phyloP scores from a whole-genome alignment of 768 basidiomycete genomes.

The Hericium erinaceus region DNA sequence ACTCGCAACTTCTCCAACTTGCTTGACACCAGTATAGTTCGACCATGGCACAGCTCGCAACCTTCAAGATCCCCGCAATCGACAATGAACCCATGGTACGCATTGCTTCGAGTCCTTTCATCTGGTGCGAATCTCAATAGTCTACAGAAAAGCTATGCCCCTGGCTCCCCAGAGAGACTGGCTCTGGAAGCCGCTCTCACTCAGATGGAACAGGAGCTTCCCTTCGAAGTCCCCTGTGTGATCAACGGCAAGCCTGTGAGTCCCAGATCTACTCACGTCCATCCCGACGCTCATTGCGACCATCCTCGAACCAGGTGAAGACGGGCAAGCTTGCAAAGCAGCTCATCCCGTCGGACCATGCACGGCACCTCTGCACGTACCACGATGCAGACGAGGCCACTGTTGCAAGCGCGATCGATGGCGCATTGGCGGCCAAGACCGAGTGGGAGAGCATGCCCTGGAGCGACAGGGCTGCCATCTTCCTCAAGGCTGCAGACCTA shows the following conservation, averaged over 20 bases:
- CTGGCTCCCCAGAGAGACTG: slow-evolving; percentile 69
- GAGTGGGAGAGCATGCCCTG: slow-evolving; percentile 94
- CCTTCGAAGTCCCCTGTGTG: slow-evolving; percentile 89
- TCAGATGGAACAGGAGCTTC: slow-evolving; percentile 75
- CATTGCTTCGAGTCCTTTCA: neutral
- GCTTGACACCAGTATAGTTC: neutral
- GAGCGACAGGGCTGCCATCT: slow-evolving; percentile 96
- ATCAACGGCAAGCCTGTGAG: slow-evolving; percentile 82
- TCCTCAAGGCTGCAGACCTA: slow-evolving; percentile 95
- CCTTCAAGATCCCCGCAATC: slow-evolving; percentile 77
- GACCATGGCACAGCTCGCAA: slow-evolving; percentile 52
- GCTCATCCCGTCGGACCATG: slow-evolving; percentile 80
- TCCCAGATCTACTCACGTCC: neutral
- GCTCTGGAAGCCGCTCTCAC: slow-evolving; percentile 62
- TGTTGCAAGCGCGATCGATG: slow-evolving; percentile 73
- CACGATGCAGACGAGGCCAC: slow-evolving; percentile 79
- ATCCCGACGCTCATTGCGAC: neutral
- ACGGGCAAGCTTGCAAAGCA: slow-evolving; percentile 76
- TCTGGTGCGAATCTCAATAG: neutral
- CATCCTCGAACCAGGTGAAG: slow-evolving; percentile 43
- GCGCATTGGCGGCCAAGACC: slow-evolving; percentile 76
- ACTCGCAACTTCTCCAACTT: too few species aligned
- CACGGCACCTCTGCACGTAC: slow-evolving; percentile 71
- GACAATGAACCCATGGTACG: slow-evolving; percentile 92
- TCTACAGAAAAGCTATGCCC: slow-evolving; percentile 61